A percentile compares a stretch with the other conserved stretches of the same genome.
phyloP scores from a whole-genome alignment of 345 rosid genomes.

The Melaleuca alternifolia region DNA sequence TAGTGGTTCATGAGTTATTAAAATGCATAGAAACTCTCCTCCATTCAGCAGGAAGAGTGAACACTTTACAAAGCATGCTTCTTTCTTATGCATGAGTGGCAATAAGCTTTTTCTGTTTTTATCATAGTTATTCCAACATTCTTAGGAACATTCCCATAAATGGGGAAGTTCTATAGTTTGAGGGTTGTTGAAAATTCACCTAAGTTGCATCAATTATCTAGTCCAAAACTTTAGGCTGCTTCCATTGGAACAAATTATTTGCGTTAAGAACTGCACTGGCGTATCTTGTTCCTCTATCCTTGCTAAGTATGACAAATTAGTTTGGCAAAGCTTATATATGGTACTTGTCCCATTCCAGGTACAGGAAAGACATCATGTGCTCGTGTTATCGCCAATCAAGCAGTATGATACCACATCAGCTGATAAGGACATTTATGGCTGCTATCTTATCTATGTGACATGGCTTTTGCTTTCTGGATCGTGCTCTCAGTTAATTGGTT shows the following conservation, averaged over 20 bases:
- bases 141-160: not conserved
- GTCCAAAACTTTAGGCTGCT: not conserved
- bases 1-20: not conserved
- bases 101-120: not conserved
- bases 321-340: not conserved
- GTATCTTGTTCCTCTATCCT: not conserved
- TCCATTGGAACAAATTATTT: not conserved
- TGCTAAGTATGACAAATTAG: not conserved
- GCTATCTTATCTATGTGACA: not conserved
- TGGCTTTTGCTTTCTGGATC: not conserved
- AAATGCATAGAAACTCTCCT: not conserved
- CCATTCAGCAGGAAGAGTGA: not conserved
- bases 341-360: slow-evolving; percentile 32
- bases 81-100: not conserved
- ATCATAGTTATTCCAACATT: not conserved
- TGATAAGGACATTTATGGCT: not conserved
- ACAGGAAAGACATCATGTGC: slow-evolving; percentile 98
- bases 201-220: not conserved
- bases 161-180: not conserved
- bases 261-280: not conserved
- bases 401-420: slow-evolving; percentile 38
- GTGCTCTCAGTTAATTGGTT: not conserved
- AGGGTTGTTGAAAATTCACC: not conserved
- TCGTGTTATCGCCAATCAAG: slow-evolving; percentile 83
- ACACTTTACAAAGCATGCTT: not conserved